Base-by-base conservation (phyloP, 202 grass and related monocot genomes). In the Carex arenaria region DNA sequence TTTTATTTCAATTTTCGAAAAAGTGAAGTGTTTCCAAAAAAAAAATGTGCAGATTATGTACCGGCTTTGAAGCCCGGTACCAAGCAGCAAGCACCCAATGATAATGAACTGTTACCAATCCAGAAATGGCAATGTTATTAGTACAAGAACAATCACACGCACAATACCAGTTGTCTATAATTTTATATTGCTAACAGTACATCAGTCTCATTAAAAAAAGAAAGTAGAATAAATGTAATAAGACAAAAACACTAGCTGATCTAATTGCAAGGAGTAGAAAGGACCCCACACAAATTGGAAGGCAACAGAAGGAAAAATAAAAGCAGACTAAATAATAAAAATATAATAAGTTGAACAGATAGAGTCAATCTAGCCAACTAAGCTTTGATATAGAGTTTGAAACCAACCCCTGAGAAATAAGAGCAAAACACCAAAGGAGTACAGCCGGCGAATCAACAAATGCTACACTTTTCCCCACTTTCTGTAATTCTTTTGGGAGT, bases 381-480 rank as follows among this genome's bases (percentile, higher is more conserved):
- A 78, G 73, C 73, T 55, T 57, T 78, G 73, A 60, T 78, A 78
- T 78, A 57, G 47, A n/a, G 14, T 57, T 78, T 78, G 23, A 78
- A 78, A 79, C 11, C 19, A 62, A 79, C 17, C 34, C 30, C 4
- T 79, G 36, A 15, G 43, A 62, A 60, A 36, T 60, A 79, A 79
- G 12, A 63, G 55, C 3, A 63, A 81, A 67, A 20, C 10, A 10
- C 31, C 60, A 81, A 81, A 81, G 49, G 31, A 61, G 34, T 45
- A 80, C 78, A 80, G 57, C 78, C 78, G 40, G 56, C 78, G 60
- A 62, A 80, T 64, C 78, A 80, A 43, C 26, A 64, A 43, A 80
- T 80, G 59, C 20, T 65, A 36, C 61, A 64, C 56, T 49, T 80
- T 80, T 80, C 17, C 20, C 36, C 38, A 20, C 6, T 49, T 64